Base-by-base conservation (phyloP, 805 yeast genomes). In the Starmerella floris region DNA sequence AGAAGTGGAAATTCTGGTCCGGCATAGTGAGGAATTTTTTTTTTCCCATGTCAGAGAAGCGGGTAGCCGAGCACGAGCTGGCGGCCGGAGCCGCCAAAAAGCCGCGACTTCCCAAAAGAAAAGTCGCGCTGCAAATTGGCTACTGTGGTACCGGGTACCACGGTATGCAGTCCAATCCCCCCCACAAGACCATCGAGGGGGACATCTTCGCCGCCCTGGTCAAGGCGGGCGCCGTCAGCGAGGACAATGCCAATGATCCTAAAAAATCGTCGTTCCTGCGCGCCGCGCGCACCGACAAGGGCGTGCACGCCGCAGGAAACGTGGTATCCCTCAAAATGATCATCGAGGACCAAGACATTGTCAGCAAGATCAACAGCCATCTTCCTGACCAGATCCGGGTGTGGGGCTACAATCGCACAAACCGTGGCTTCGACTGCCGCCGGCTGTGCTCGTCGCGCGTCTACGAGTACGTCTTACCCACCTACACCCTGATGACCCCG, bases 271-370 rank as follows among this genome's bases (percentile, higher is more conserved):
- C 91, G 0, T 82, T 88, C 57, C 79, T 62, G 49, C 54, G 70
- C 3, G 70, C 70, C 4, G 70, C 70, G 15, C 73, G 70, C 49
- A 95, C 97, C 3, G 97, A 87, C 61, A 88, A 88, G 62, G 97
- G 96, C 47, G 97, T 87, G 21, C 97, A 87, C 62, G 96, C 97
- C 11, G 95, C 95, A 2, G 96, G 96, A 23, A 87, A 87, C 59
- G 84, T 85, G 20, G 73, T 88, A 35, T 79, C 93, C 15, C 66
- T 81, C 52, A 87, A 87, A 59, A 63, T 87, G 68, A 83, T 83
- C 53, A 70, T 83, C 41, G 94, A 84, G 57, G 94, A 87, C 55
- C 74, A 69, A 13, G 79, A 83, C 42, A 71, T 84, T 40, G 70
- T 79, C 34, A 68, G 69, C 36, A 82, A 77, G 59, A 79, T 91